Conservation (phyloP, 495 filamentous ascomycete species). For the Ascobolus immersus region DNA sequence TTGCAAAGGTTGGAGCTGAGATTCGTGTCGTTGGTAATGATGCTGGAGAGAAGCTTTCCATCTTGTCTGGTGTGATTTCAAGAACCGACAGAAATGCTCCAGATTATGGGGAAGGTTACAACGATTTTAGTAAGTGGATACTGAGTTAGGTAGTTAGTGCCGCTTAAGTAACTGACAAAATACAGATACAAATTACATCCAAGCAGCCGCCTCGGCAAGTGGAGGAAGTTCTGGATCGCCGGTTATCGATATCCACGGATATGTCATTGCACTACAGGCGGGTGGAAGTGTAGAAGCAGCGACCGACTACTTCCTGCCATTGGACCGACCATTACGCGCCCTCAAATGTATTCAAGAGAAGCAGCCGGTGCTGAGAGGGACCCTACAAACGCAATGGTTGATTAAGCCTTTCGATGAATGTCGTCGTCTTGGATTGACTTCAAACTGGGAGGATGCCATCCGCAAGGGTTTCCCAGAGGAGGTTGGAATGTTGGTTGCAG, state of each 20-base stretch:
- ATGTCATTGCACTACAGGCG: constrained; percentile 80
- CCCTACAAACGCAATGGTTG: constrained; percentile 95
- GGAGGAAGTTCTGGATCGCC: constrained; percentile 92
- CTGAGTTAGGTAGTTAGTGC: too few species aligned
- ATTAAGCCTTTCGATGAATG: constrained; percentile 96
- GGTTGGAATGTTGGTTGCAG: constrained; percentile 87
- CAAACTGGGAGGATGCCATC: constrained; percentile 64
- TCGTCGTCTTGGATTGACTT: constrained; percentile 58
- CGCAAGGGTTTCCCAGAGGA: constrained; percentile 67
- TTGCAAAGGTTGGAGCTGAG: constrained; percentile 61
- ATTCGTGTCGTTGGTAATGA: constrained; percentile 97
- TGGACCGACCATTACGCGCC: constrained; percentile 70
- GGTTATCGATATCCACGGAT: constrained; percentile 84
- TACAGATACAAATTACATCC: constrained; percentile 79
- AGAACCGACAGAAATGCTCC: constrained; percentile 86
- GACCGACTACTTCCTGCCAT: constrained; percentile 89
- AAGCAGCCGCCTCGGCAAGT: constrained; percentile 86
- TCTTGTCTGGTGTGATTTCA: constrained; percentile 91
- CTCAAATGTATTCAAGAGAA: constrained; percentile 59
- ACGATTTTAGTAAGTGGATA: constrained; percentile 47
- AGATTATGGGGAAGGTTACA: constrained; percentile 94
- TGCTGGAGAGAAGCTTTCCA: constrained; percentile 94
- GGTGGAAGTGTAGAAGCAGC: constrained; percentile 83
- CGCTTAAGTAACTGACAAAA: constrained; percentile 2
- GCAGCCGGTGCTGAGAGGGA: constrained; percentile 53